phyloP scores from a whole-genome alignment of 1,284 basidiomycete genomes.

The Sanghuangporus sanghuang region DNA sequence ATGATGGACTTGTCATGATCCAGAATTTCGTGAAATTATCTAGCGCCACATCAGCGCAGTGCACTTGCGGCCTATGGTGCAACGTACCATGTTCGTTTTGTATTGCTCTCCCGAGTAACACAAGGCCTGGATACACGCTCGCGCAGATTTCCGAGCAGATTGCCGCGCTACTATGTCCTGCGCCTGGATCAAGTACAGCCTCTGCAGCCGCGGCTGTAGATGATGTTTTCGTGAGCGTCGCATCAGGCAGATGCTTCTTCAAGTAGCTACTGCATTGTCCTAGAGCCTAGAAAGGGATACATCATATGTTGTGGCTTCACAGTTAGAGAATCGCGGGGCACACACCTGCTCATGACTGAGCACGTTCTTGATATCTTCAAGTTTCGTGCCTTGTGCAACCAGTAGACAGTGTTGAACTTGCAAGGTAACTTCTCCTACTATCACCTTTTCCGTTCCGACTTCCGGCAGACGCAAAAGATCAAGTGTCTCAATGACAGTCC shows the following conservation, averaged over 20 bases:
- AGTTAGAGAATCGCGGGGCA: background rate
- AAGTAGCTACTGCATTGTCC: conserved; percentile 71
- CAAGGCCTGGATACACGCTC: conserved; percentile 49
- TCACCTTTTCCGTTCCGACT: conserved; percentile 38
- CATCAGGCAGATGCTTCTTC: conserved; percentile 44
- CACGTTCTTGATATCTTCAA: conserved; percentile 47
- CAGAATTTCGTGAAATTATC: conserved; percentile 66
- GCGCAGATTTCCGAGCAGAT: conserved; percentile 66
- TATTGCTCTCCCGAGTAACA: conserved; percentile 52
- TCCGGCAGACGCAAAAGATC: conserved; percentile 46
- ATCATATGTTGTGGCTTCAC: conserved; percentile 7
- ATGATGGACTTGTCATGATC: conserved; percentile 36
- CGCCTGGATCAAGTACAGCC: conserved; percentile 33
- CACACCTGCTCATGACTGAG: conserved; percentile 74
- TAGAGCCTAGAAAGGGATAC: conserved; percentile 46
- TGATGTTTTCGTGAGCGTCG: conserved; percentile 44
- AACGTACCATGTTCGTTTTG: conserved; percentile 55
- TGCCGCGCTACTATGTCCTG: conserved; percentile 45
- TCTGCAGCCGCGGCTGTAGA: conserved; percentile 70
- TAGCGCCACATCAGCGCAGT: background rate
- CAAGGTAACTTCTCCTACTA: conserved; percentile 54
- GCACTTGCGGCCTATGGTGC: background rate
- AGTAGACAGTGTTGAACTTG: conserved; percentile 66
- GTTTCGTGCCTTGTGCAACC: conserved; percentile 46
- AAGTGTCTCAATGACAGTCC: conserved; percentile 70